A percentile compares a stretch with the other conserved stretches of the same genome.
These are phyloP conservation scores for Colletotrichum sp. DNA, from an alignment of 2,329 filamentous ascomycete genomes.

Conservation along the genomic window DNA sequence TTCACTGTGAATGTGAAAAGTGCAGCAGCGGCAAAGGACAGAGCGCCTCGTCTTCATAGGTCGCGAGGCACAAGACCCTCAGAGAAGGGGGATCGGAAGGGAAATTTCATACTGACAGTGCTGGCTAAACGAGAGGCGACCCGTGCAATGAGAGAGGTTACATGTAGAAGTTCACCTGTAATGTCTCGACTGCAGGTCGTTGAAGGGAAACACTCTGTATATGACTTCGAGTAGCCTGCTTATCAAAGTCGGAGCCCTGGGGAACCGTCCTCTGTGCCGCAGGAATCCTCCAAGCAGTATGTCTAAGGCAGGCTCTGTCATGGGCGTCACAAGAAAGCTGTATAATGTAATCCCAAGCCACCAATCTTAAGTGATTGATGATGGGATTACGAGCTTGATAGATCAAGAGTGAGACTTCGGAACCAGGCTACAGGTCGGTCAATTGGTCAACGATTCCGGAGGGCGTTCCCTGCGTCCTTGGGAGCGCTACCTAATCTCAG, in stretches of 20 bases:
- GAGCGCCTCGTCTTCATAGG: neutral
- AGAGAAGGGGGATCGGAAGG: neutral
- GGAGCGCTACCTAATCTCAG: neutral
- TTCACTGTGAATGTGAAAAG: neutral
- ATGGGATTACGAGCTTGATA: neutral
- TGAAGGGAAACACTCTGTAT: no score
- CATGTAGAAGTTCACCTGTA: neutral
- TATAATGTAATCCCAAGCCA: neutral
- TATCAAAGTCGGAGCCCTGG: no score
- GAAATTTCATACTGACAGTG: neutral
- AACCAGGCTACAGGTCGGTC: neutral
- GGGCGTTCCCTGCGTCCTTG: neutral
- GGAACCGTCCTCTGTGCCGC: neutral
- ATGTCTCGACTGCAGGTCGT: no score
- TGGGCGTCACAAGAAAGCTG: neutral
- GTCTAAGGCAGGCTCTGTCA: neutral
- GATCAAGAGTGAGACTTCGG: neutral
- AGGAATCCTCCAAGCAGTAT: neutral
- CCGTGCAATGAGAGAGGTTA: neutral
- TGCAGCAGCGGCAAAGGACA: fast-evolving
- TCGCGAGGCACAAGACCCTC: neutral
- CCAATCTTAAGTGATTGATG: fast-evolving
- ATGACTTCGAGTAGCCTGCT: no score
- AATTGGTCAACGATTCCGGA: neutral
- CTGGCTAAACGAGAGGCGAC: neutral